Base-by-base conservation (phyloP, 2,329 filamentous ascomycete genomes). In the Cladosporium sp. region DNA sequence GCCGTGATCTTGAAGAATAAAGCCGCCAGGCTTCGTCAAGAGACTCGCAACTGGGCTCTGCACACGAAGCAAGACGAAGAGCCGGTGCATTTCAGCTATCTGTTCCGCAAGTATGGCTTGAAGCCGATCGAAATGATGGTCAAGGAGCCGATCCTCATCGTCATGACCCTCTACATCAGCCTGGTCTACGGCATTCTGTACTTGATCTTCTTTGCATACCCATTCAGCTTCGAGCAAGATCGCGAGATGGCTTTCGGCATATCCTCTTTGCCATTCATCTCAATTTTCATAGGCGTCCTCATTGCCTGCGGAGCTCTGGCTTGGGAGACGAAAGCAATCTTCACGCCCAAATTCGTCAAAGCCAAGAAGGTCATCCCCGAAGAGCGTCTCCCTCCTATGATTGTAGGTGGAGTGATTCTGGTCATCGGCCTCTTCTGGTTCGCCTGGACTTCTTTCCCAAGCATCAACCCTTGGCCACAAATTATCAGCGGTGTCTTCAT, bases 351-450 rank as follows among this genome's bases (percentile, higher is more conserved):
- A 34, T 36, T 63, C 20, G 25, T 37, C 13, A 62, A 57, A 32
- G 57, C 60, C 4, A 48, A 62, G 34, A 62, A 62, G 36, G 45
- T 60, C 10, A 58, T 47, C 4, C 65, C 64, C 58, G 78, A 81
- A 63, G 74, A 75, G 34, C 72, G 78, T 1, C 69, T 81, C 1
- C 70, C 74, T 4, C 75, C 77, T 0, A 74, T 78, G 61, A 83
- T 86, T 62, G 62, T 79, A 9, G 82, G 79, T 3, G 74, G 78
- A 4, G 58, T 82, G 13, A 70, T 80, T 3, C 67, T 78, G 1
- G 75, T 77, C 1, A 69, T 73, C 8, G 76, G 78, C 1, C 67
- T 83, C 22, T 80, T 82, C 61, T 79, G 77, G 78, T 82, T 82
- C 59, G 77, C 74, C 0, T 82, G 78, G 79, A 80, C 80, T 1